These are phyloP conservation scores for Paecilomyces fulvus DNA, from an alignment of 2,329 filamentous ascomycete species.

Conservation along the genomic window DNA sequence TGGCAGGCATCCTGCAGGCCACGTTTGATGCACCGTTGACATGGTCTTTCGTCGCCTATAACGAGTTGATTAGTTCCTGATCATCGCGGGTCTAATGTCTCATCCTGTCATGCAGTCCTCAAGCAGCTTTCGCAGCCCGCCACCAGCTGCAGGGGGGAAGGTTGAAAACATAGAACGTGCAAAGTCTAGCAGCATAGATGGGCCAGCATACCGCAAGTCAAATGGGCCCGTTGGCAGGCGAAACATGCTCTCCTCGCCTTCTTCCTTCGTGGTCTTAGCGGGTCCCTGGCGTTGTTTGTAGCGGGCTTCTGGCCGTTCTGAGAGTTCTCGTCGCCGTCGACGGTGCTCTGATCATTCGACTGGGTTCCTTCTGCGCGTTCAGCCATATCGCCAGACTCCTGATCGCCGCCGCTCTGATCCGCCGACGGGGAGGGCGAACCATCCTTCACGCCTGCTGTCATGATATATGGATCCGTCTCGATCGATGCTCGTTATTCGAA, in stretches of 20 bases:
- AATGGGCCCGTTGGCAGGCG: conserved; percentile 92
- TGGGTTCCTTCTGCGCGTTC: conserved; percentile 34
- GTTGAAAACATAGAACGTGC: conserved; percentile 1
- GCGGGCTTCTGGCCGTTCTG: conserved; percentile 50
- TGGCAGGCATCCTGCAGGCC: conserved; percentile 85
- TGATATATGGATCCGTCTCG: conserved; percentile 18
- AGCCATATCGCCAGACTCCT: conserved; percentile 28
- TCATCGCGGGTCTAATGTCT: neutral
- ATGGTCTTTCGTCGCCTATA: conserved; percentile 87
- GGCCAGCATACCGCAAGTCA: conserved; percentile 83
- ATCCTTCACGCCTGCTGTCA: conserved; percentile 27
- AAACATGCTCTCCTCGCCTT: conserved; percentile 93
- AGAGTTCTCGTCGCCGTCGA: conserved; percentile 33
- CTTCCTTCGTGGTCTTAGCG: conserved; percentile 79
- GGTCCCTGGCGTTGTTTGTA: conserved; percentile 66
- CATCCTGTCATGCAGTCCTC: conserved; percentile 5
- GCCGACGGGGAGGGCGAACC: conserved; percentile 26
- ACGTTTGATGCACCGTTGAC: conserved; percentile 87
- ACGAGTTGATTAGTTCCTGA: conserved; percentile 21
- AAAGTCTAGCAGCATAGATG: conserved; percentile 2
- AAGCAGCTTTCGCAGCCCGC: conserved; percentile 1
- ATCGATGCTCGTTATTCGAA: neutral
- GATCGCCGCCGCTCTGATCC: conserved; percentile 30
- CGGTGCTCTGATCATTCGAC: conserved; percentile 35
- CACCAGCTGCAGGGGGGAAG: conserved; percentile 1